phyloP scores from a whole-genome alignment of 202 grass and related monocot species.

The Digitaria exilis region DNA sequence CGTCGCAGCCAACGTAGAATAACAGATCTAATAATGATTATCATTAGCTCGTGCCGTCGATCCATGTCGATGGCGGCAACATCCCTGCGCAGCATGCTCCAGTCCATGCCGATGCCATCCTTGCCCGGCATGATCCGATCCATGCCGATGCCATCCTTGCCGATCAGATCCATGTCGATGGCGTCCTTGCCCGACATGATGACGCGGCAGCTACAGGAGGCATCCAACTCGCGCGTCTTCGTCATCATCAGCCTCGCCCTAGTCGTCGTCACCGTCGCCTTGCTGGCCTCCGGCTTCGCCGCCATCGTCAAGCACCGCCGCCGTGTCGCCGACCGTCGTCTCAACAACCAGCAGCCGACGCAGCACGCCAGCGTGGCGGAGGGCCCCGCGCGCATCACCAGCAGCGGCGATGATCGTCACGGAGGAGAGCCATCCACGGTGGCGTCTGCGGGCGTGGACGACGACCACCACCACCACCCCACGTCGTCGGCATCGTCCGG shows the following conservation, averaged over 20 bases:
- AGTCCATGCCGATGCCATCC: not conserved
- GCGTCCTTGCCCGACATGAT: not conserved
- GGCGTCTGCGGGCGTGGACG: not conserved
- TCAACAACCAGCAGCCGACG: not conserved
- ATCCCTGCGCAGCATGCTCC: too few relatives aligned
- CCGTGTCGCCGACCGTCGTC: not conserved
- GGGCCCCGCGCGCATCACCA: not conserved
- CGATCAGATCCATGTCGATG: not conserved
- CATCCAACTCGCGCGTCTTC: not conserved
- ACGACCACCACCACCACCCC: not conserved
- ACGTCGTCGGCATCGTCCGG: not conserved
- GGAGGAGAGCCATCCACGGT: not conserved
- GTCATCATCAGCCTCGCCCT: not conserved
- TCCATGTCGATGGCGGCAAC: too few relatives aligned
- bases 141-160: not conserved
- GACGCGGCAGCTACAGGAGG: not conserved
- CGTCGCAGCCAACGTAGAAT: not conserved
- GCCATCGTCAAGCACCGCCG: not conserved
- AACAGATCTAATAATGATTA: not conserved
- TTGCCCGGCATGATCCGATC: not conserved
- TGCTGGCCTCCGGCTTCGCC: not conserved
- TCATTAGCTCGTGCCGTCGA: not conserved
- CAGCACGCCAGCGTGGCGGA: not conserved
- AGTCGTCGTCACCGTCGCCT: not conserved
- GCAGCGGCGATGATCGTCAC: not conserved